Conservation (phyloP, 2,329 filamentous ascomycete genomes). For the Talaromyces sp. region DNA sequence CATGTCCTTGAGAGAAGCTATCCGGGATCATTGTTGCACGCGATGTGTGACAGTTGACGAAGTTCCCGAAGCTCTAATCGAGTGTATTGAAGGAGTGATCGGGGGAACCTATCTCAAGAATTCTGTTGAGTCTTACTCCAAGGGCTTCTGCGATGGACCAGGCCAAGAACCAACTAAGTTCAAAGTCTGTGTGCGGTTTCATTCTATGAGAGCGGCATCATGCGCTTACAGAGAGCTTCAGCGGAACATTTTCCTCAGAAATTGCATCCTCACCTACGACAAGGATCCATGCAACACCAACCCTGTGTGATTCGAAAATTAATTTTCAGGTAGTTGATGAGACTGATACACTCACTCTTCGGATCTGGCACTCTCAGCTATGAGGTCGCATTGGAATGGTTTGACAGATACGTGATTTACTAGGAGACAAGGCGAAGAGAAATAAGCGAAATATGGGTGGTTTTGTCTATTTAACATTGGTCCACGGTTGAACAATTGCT, state of each 20-base stretch:
- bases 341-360: too few species aligned
- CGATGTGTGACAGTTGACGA: constrained; percentile 5
- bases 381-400: too few species aligned
- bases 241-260: neutral
- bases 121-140: constrained; percentile 8
- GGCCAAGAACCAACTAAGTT: neutral
- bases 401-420: too few species aligned
- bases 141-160: neutral
- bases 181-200: constrained; percentile 9
- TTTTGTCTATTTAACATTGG: too few species aligned
- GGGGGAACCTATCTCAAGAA: neutral
- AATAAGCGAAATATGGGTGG: too few species aligned
- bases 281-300: constrained; percentile 9
- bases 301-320: neutral
- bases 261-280: neutral
- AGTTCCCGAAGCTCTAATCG: neutral
- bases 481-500: too few species aligned
- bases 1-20: neutral
- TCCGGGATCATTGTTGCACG: constrained; percentile 3
- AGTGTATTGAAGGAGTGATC: neutral
- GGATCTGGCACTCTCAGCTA: too few species aligned
- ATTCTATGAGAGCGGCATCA: constrained; percentile 9
- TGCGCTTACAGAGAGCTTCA: neutral
- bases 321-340: neutral
- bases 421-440: too few species aligned